Evolutionary conservation across 345 rosid species (phyloP), one percentile per base, ranked within the genome.

Genomic region (Gossypium mustelinum): DNA sequence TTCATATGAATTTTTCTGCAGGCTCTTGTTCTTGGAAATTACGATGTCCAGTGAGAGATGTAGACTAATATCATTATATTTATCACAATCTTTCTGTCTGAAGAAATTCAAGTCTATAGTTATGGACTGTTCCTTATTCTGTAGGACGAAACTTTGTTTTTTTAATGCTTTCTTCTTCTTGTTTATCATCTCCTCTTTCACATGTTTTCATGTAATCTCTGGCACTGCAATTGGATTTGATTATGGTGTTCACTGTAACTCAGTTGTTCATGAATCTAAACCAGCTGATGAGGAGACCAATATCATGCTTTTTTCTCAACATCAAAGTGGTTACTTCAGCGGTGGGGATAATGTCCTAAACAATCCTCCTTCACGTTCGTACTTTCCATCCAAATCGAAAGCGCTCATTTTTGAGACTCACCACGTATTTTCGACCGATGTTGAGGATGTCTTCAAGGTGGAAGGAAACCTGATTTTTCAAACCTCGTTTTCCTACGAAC

Each of bases 361-460:
- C 27, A 57, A 20, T 13, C 7, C 14, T 6, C 16, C 1, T 14
- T 47, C 71, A 47, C 0, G 3, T 68, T 9, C 3, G n/a, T 22
- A 47, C n/a, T 48, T 47, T 67, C 1, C 7, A 0, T 3, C 12
- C 3, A 39, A 7, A 7, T 68, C 56, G 6, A 67, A 67, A 22
- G 10, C 1, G 14, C 39, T 67, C 1, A 18, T 45, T 67, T 76
- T 84, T 50, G 59, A 3, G 1, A 58, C 44, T 34, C 51, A 14
- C 2, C 25, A 41, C 8, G 70, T 68, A 12, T 18, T 9, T 12
- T 45, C 12, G 29, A 81, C 83, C 44, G 63, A 75, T 64, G 11
- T 16, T 0, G 67, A 76, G 5, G 79, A 73, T 7, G 76, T 80
- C 24, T 48, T 77, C 68, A 78, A 39, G 60, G 70, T 84, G 22